Percentiles rank a stretch among this genome's conserved stretches.
Conservation (phyloP, 2,329 filamentous ascomycete species). For the Microdochium nivale region DNA sequence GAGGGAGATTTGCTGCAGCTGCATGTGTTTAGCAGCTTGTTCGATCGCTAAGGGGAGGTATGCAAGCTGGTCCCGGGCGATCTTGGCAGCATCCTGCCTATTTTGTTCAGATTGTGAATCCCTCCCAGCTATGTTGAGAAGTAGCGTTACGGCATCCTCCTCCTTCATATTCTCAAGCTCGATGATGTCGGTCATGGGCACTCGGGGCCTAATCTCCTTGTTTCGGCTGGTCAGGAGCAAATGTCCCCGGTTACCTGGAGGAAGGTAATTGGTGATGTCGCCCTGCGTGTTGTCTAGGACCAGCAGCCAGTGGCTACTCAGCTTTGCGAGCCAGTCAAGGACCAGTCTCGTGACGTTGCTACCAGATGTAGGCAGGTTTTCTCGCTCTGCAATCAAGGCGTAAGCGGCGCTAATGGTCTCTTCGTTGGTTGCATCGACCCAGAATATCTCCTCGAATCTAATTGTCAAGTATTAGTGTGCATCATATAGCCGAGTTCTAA, state of each 20-base stretch:
- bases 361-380: slow-evolving; percentile 5
- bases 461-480: not conserved
- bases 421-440: slow-evolving; percentile 15
- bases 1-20: slow-evolving; percentile 4
- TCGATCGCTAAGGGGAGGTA: slow-evolving; percentile 19
- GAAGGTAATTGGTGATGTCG: slow-evolving; percentile 8
- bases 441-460: slow-evolving; percentile 19
- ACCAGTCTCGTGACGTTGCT: slow-evolving; percentile 5
- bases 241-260: slow-evolving; percentile 11
- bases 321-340: slow-evolving; percentile 8
- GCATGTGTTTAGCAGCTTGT: slow-evolving; percentile 12
- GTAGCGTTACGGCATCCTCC: slow-evolving; percentile 8
- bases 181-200: slow-evolving; percentile 2
- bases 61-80: slow-evolving; percentile 11
- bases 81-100: slow-evolving; percentile 2
- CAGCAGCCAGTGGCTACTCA: slow-evolving; percentile 17
- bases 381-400: slow-evolving; percentile 1
- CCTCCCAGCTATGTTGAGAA: slow-evolving; percentile 7
- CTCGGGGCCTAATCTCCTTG: not conserved
- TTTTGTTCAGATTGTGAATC: not conserved
- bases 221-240: slow-evolving; percentile 18
- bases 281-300: slow-evolving; percentile 18
- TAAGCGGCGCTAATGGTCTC: slow-evolving; percentile 14
- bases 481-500: not conserved
- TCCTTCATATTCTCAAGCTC: slow-evolving; percentile 7